phyloP scores from a whole-genome alignment of 352 stramenopile genomes.

The Phytopythium litorale region DNA sequence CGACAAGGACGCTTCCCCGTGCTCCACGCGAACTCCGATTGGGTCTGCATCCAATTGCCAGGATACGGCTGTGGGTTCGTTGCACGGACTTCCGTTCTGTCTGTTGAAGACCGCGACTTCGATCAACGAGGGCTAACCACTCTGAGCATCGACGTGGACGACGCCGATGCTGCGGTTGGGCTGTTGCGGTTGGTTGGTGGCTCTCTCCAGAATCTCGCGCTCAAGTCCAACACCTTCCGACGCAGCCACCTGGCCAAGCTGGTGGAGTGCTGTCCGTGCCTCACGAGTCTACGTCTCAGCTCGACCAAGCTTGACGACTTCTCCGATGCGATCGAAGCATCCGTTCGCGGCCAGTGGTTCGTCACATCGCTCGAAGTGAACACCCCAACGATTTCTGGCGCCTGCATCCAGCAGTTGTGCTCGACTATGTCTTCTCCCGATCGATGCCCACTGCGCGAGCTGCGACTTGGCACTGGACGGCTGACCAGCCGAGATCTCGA shows the following conservation, averaged over 20 bases:
- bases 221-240: slow-evolving; percentile 16
- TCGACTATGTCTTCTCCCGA: slow-evolving; percentile 9
- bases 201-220: slow-evolving; percentile 8
- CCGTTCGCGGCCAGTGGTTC: slow-evolving; percentile 6
- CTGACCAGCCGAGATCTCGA: slow-evolving; percentile 10
- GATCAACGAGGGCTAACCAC: slow-evolving; percentile 3
- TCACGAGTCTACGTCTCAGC: slow-evolving; percentile 13
- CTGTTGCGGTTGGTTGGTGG: slow-evolving; percentile 13
- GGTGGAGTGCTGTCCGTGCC: slow-evolving; percentile 13
- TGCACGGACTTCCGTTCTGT: slow-evolving; percentile 8
- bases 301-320: slow-evolving; percentile 15
- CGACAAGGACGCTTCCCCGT: slow-evolving; percentile 7
- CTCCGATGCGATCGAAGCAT: slow-evolving; percentile 12
- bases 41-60: slow-evolving; percentile 18
- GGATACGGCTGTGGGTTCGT: slow-evolving; percentile 19
- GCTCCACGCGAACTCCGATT: slow-evolving; percentile 8
- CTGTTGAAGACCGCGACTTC: neutral
- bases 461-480: slow-evolving; percentile 13
- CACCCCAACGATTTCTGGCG: slow-evolving; percentile 10
- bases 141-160: slow-evolving; percentile 12
- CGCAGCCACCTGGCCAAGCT: slow-evolving; percentile 10
- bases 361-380: slow-evolving; percentile 12
- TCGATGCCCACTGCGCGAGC: slow-evolving; percentile 7
- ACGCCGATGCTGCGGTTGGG: slow-evolving; percentile 11
- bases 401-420: slow-evolving; percentile 11